Evolutionary conservation across 371 early-diverging fungal species (phyloP).

Genomic region (Encephalitozoon cuniculi): DNA sequence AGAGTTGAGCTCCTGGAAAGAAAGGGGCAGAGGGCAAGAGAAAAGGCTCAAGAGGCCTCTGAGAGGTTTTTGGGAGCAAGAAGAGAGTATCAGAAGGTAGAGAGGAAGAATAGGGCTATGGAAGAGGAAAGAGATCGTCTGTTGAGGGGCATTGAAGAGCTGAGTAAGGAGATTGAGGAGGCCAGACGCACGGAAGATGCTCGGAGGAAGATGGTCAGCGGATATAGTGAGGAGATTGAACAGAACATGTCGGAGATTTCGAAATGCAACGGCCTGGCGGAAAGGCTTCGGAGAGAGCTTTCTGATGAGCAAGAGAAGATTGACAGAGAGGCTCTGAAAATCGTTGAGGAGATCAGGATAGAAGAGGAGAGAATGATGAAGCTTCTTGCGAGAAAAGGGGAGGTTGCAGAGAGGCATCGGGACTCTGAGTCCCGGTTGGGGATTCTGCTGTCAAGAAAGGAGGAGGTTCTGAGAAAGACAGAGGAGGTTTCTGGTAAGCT

Average conservation of each 20-base stretch:
- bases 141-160: background rate
- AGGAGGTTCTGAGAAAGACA: slow-evolving; percentile 61
- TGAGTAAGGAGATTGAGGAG: background rate
- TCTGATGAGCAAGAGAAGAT: slow-evolving; percentile 66
- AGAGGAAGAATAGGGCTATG: background rate
- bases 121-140: background rate
- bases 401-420: background rate
- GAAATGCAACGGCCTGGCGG: slow-evolving; percentile 64
- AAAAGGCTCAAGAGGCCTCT: background rate
- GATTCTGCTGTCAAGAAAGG: background rate
- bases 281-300: slow-evolving; percentile 66
- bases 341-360: slow-evolving; percentile 57
- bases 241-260: slow-evolving; percentile 67
- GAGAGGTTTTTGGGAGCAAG: background rate
- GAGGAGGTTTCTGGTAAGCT: slow-evolving; percentile 64
- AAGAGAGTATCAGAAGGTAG: background rate
- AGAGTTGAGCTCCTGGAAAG: slow-evolving; percentile 13
- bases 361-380: slow-evolving; percentile 59
- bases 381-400: background rate
- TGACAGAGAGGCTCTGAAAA: slow-evolving; percentile 65
- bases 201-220: background rate
- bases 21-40: slow-evolving; percentile 8
- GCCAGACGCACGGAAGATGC: background rate
- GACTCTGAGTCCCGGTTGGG: background rate
- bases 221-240: background rate